A percentile compares a stretch with the other conserved stretches of the same genome.
Evolutionary conservation across 139 green algal genomes (phyloP).

Genomic region (Microglena sp.): DNA sequence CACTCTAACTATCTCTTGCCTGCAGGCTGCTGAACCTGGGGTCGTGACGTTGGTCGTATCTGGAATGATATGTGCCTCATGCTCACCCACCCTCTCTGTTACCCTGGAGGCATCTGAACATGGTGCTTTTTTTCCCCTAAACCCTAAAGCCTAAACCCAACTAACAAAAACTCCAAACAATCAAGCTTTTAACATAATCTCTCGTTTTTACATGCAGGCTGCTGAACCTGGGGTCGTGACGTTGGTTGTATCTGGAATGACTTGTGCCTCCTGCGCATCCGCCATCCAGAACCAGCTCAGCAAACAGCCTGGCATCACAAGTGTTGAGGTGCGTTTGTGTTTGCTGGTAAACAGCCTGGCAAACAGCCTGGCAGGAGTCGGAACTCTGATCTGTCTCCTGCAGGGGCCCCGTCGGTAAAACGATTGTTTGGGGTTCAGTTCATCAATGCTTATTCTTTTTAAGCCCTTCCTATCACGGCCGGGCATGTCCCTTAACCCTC

Average conservation of each 20-base stretch:
- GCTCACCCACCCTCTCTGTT: too few relatives aligned
- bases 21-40: not conserved
- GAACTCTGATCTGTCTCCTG: too few relatives aligned
- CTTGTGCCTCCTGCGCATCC: conserved; percentile 60
- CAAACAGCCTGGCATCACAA: not conserved
- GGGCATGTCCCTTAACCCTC: too few relatives aligned
- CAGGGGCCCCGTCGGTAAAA: too few relatives aligned
- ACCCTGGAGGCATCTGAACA: too few relatives aligned
- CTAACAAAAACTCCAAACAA: not conserved
- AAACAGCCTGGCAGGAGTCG: too few relatives aligned
- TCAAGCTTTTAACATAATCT: not conserved
- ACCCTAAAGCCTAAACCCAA: not conserved
- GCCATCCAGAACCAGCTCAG: conserved; percentile 42
- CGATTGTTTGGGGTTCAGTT: too few relatives aligned
- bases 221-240: not conserved
- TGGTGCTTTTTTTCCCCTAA: too few relatives aligned
- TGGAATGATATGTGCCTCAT: conserved; percentile 1
- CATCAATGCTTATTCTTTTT: too few relatives aligned
- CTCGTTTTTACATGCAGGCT: not conserved
- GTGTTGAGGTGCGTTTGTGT: not conserved
- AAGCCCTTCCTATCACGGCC: too few relatives aligned
- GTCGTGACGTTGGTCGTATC: not conserved
- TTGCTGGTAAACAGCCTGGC: too few relatives aligned
- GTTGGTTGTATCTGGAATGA: conserved; percentile 53
- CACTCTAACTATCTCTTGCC: not conserved